Base-by-base conservation (phyloP, 192 early-diverging fungal genomes). In the Paraglomus brasilianum region DNA sequence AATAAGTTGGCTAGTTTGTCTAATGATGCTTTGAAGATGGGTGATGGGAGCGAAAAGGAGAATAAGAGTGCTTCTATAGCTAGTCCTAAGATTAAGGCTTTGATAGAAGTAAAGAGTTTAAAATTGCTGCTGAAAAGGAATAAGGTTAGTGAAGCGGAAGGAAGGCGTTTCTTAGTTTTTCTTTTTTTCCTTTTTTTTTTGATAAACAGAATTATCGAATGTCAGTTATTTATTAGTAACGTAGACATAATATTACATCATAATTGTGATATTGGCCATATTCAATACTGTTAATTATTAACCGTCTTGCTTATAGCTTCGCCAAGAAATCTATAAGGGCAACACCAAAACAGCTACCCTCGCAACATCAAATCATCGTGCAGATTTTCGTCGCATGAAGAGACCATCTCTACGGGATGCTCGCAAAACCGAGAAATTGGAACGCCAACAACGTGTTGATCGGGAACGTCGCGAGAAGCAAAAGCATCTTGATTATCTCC, bases 21-120 rank as follows among this genome's bases (percentile, higher is more conserved):
- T 39, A 87, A 88, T 72, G 86, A 87, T 69, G n/a, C 75, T 10
- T 39, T 74, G 15, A 53, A 64, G 66, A 58, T 73, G 71, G 75
- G 75, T 19, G 68, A 74, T 36, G 61, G 67, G 4, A 73, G 63
- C 13, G 66, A 75, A 9, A 63, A 66, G 22, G 72, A 74, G 47
- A 78, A 77, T 64, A 73, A 73, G 39, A 30, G 30, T 3, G 72
- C 58, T 9, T 74, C 73, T 11, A 44, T 56, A 0, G 58, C 80
- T 9, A 83, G 85, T 57, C 73, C 82, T 22, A 93, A 95, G 66
- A 69, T 96, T 2, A 82, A 85, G 61, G 91, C 91, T 9, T 72
- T 93, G 8, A 91, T 95, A 57, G 96, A 98, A 82, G 79, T 96
- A 71, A 97, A 96, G 78, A 77, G 87, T 10, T 81, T 98, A 38